Evolutionary conservation across 495 filamentous ascomycete genomes (phyloP).

Genomic region (Glarea lozoyensis): DNA sequence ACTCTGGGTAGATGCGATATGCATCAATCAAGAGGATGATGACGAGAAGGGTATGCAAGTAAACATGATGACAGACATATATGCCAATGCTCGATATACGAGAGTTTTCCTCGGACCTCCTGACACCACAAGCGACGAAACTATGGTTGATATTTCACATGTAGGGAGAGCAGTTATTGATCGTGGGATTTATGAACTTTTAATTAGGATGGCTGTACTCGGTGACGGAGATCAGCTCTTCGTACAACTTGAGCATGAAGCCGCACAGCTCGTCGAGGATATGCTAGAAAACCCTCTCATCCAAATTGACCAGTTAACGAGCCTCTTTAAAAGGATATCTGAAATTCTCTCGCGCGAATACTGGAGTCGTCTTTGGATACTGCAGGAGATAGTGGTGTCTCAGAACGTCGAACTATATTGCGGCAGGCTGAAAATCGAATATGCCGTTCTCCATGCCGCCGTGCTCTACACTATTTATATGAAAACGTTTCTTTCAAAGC

Average conservation of each 20-base stretch:
- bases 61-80: constrained; percentile 20
- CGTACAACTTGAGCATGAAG: background rate
- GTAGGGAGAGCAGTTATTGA: background rate
- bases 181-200: background rate
- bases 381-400: constrained; percentile 6
- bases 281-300: background rate
- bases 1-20: constrained; percentile 26
- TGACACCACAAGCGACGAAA: background rate
- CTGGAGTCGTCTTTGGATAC: constrained; percentile 5
- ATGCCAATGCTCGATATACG: constrained; percentile 2
- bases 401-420: background rate
- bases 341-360: background rate
- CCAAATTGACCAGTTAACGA: background rate
- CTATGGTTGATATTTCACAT: background rate
- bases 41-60: constrained; percentile 21
- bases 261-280: background rate
- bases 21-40: constrained; percentile 22
- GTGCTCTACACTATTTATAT: background rate
- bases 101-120: background rate
- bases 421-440: background rate
- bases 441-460: background rate
- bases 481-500: background rate
- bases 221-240: background rate
- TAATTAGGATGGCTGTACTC: background rate
- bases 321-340: background rate